Conservation (phyloP, 768 basidiomycete genomes). For the Mycena alexandri region DNA sequence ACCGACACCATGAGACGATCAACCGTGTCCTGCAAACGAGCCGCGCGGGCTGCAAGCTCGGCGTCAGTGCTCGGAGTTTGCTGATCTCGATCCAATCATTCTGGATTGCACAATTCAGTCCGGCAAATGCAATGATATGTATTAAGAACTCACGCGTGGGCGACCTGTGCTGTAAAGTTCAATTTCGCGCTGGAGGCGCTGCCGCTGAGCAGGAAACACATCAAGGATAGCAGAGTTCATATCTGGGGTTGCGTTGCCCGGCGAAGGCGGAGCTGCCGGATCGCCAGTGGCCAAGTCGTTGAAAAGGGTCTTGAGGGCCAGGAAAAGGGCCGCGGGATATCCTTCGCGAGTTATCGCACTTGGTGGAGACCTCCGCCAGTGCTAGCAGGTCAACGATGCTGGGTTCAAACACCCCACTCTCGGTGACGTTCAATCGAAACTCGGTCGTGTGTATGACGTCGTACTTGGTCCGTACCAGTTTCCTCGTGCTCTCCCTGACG, state of each 20-base stretch:
- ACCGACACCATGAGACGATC: background rate
- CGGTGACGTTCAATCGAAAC: too few species aligned
- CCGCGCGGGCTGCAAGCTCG: conserved; percentile 4
- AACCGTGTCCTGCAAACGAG: conserved; percentile 7
- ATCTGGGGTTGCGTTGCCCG: background rate
- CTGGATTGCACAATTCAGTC: conserved; percentile 7
- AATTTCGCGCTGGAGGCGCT: conserved; percentile 3
- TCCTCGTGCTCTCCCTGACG: too few species aligned
- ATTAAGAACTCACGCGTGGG: conserved; percentile 5
- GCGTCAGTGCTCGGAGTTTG: conserved; percentile 8
- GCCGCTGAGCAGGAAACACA: conserved; percentile 8
- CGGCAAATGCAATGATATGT: background rate
- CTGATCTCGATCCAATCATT: background rate
- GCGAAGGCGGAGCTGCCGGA: background rate
- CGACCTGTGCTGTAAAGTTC: background rate
- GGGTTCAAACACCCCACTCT: background rate
- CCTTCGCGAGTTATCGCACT: conserved; percentile 16
- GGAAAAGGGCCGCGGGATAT: conserved; percentile 13
- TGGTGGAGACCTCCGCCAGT: conserved; percentile 11
- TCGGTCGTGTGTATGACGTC: too few species aligned
- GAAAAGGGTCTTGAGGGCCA: conserved; percentile 12
- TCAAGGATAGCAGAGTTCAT: conserved; percentile 16
- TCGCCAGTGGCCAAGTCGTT: background rate
- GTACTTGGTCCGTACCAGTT: too few species aligned
- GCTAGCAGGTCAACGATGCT: conserved; percentile 18